Evolutionary conservation across 73 alveolate species (phyloP), one percentile per base, ranked within the genome.

Genomic region (Breviolum minutum): DNA sequence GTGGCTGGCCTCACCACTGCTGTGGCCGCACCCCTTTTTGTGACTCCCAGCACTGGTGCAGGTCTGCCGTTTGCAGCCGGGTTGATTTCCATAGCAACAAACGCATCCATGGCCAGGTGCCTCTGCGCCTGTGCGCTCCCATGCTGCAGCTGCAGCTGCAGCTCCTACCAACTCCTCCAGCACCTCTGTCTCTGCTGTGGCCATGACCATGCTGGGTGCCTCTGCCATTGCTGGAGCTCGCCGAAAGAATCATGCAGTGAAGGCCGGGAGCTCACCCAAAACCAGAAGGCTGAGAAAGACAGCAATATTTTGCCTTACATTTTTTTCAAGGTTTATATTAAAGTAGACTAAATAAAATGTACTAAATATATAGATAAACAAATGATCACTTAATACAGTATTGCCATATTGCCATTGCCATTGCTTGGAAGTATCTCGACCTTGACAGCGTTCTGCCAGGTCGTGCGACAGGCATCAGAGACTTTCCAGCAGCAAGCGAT

Each of bases 401-500:
- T 24, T 69, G 40, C 60, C 0, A n/a, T 20, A 20, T 24, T 69
- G 40, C 60, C 0, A n/a, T 16, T 24, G 73, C 16, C 32, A 48
- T 19, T 7, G 93, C 20, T 68, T 68, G 32, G 54, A 40, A 40
- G 54, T 40, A 40, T 40, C 54, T 40, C 54, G 54, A 40, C 54
- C 54, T 40, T 40, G 54, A 40, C 54, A 83, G 11, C n/a, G 32
- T 5, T 24, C 9, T 5, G 8, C 63, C 87, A 90, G 96, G 96
- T 90, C 64, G 73, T 77, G 24, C 82, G 96, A 16, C 86, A 90
- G 63, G 48, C 96, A 5, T 63, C 79, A 20, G 96, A 90, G 87
- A 90, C 96, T 32, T 90, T 90, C 87, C 96, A 70, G 96, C 96
- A 90, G 91, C 66, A 32, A n/a, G 98, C 90, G 26, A 74, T 93